Evolutionary conservation across 441 rosid species (phyloP).

Genomic region (Viola pubescens): DNA sequence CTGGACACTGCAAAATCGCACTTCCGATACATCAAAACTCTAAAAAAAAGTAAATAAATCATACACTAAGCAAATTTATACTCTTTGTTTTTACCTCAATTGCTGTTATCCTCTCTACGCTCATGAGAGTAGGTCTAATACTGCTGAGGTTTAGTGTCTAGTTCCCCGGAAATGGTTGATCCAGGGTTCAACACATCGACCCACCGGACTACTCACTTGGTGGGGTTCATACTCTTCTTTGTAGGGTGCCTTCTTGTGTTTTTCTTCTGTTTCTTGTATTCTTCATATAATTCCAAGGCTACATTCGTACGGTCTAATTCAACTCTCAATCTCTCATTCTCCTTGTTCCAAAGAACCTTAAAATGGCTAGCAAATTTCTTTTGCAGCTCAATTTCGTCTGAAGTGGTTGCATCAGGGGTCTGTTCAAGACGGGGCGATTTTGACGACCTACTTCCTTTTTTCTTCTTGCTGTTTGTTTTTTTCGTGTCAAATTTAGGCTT

Average conservation of each 20-base stretch:
- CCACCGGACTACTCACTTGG: too few relatives aligned
- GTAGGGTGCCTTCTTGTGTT: constrained; percentile 17
- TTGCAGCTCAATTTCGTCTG: constrained; percentile 41
- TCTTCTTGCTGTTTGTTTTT: constrained; percentile 46
- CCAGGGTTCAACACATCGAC: too few relatives aligned
- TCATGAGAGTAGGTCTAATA: too few relatives aligned
- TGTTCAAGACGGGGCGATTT: constrained; percentile 4
- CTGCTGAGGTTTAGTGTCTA: too few relatives aligned
- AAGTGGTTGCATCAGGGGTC: constrained; percentile 7
- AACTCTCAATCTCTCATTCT: constrained; percentile 47
- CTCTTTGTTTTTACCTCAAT: too few relatives aligned
- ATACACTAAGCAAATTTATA: too few relatives aligned
- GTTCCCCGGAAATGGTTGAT: too few relatives aligned
- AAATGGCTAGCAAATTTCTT: constrained; percentile 54
- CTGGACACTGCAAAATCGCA: too few relatives aligned
- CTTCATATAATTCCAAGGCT: constrained; percentile 42
- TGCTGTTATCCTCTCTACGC: too few relatives aligned
- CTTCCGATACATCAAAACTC: too few relatives aligned
- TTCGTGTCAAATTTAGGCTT: constrained; percentile 25
- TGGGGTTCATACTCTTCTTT: constrained; percentile 4
- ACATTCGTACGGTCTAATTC: constrained; percentile 32
- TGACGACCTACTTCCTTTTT: constrained; percentile 25
- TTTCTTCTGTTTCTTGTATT: constrained; percentile 41
- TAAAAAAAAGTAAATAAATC: too few relatives aligned
- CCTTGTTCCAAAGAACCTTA: constrained; percentile 40